Conservation (phyloP, 257 asterid species). For the Voacanga thouarsii region DNA sequence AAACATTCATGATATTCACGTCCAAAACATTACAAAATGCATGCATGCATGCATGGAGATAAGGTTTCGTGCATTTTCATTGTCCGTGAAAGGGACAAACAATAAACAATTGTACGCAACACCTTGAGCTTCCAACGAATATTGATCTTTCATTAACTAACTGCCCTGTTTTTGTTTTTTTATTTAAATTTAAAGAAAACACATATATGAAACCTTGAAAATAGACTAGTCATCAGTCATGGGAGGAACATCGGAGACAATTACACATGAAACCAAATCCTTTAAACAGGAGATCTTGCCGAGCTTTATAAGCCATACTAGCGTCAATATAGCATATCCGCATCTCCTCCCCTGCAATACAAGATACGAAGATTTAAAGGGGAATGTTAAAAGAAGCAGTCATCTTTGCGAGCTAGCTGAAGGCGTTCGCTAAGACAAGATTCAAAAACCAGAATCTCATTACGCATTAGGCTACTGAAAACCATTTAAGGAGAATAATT, state of each 20-base stretch:
- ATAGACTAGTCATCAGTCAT: constrained; percentile 51
- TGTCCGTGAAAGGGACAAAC: no score
- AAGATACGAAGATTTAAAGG: constrained; percentile 7
- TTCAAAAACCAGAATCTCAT: no score
- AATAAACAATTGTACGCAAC: no score
- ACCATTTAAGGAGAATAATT: not conserved
- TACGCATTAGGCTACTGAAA: not conserved
- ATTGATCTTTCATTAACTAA: no score
- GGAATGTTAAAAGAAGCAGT: not conserved
- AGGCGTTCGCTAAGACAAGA: not conserved
- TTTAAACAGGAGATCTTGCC: constrained; percentile 47
- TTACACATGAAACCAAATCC: constrained; percentile 81
- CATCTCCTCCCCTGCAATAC: constrained; percentile 67
- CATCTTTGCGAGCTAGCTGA: not conserved
- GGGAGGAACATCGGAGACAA: constrained; percentile 65
- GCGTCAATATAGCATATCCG: constrained; percentile 82
- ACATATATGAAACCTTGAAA: not conserved
- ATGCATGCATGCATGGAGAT: no score
- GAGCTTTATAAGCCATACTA: constrained; percentile 74
- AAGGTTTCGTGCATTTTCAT: no score
- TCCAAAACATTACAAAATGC: no score
- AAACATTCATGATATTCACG: no score
- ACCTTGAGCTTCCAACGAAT: no score
- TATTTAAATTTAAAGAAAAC: no score
- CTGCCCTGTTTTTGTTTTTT: no score